Percentiles rank a stretch among this genome's conserved stretches.
Evolutionary conservation across 495 filamentous ascomycete species (phyloP).

Genomic region (Tuber indicum): DNA sequence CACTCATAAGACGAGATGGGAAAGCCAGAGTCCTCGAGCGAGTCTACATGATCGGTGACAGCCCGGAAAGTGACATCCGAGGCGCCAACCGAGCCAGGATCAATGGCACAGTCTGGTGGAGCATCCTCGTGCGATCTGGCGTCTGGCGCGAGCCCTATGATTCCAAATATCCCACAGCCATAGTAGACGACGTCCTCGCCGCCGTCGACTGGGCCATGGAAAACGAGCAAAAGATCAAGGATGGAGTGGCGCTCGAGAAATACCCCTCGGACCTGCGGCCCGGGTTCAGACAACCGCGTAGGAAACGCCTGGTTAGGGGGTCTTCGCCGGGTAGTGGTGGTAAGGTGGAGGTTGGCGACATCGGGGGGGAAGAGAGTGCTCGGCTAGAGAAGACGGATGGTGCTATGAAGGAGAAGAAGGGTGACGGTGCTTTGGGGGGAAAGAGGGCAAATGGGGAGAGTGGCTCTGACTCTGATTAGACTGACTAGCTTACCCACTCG

Average conservation of each 20-base stretch:
- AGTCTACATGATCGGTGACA: slow-evolving; percentile 98
- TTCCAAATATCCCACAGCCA: slow-evolving; percentile 48
- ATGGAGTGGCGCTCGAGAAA: neutral
- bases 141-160: slow-evolving; percentile 62
- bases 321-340: neutral
- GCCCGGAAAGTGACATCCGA: slow-evolving; percentile 82
- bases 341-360: neutral
- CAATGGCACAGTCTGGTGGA: slow-evolving; percentile 65
- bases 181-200: slow-evolving; percentile 62
- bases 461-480: neutral
- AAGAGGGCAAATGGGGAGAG: neutral
- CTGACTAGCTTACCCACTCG: neutral
- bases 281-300: too few relatives aligned
- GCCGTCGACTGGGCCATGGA: slow-evolving; percentile 61
- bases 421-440: neutral
- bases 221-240: slow-evolving; percentile 24
- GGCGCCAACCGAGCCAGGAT: slow-evolving; percentile 71
- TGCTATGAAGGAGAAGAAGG: neutral
- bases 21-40: slow-evolving; percentile 32
- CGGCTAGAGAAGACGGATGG: neutral
- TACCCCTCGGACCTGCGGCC: neutral
- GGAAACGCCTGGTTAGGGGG: neutral
- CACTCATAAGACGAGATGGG: neutral
- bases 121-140: slow-evolving; percentile 76
- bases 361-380: neutral